Base-by-base conservation (phyloP, 495 filamentous ascomycete genomes). In the Xylaria castorea region DNA sequence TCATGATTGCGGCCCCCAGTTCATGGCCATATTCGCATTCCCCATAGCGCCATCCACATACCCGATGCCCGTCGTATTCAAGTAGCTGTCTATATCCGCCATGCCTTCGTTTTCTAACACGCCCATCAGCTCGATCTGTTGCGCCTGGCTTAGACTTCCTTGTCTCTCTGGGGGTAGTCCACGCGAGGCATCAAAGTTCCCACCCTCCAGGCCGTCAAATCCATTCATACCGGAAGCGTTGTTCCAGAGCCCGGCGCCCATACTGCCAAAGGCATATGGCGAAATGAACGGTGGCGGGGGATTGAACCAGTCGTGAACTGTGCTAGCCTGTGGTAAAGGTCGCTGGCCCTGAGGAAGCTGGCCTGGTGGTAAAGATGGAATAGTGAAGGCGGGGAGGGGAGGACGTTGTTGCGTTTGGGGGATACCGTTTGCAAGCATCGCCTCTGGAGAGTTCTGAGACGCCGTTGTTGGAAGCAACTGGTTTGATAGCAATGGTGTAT, bases 91-190 rank as follows among this genome's bases (percentile, higher is more conserved):
- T 69, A 91, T 90, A 70, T 91, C 89, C 34, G 80, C 86, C 77
- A 90, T 84, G 32, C 91, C 91, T 73, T 92, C 84, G 40, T 87
- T 85, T 74, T 91, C 90, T 32, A 93, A 79, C 48, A 88, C 86
- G 40, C 87, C 84, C 89, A 93, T 90, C 65, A 94, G 80, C 81
- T 93, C 90, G 53, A 89, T 80, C 79, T 93, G 92, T 78, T 93
- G 90, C 76, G 92, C 86, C 67, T 92, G 89, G 58, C 87, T 92
- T 66, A 94, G 81, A 51, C 90, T 92, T 55, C 89, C 88, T 53
- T 88, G 85, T 12, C 91, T 83, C 78, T 86, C 79, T 50, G 77
- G 75, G 5, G 79, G 69, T 38, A 81, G 80, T 55, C 75, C 76
- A 38, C 71, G 64, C 22, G 72, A 58, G 48, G 76, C 78, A n/a